A percentile compares a stretch with the other conserved stretches of the same genome.
Evolutionary conservation across 768 basidiomycete genomes (phyloP).

Genomic region (Lactarius hatsudake): DNA sequence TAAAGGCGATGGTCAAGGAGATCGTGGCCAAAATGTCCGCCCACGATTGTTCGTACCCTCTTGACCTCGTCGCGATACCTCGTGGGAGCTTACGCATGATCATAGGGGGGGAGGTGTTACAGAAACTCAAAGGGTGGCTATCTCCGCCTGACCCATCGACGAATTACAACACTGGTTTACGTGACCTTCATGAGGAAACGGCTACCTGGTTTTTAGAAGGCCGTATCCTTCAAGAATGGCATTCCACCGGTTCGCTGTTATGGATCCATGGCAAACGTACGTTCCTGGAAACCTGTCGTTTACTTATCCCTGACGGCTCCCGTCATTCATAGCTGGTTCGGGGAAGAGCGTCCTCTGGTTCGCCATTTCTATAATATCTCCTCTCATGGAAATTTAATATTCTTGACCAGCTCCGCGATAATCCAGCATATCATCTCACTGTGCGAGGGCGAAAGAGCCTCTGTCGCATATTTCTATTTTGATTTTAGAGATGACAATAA

Average conservation of each 20-base stretch:
- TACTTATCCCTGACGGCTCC: background rate
- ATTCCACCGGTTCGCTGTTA: background rate
- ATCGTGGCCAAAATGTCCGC: background rate
- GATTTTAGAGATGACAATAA: background rate
- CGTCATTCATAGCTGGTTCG: background rate
- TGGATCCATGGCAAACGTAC: background rate
- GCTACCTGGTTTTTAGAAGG: background rate
- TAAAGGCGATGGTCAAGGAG: background rate
- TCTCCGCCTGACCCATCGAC: background rate
- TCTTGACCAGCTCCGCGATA: background rate
- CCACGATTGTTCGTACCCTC: background rate
- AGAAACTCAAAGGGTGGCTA: background rate
- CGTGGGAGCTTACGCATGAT: background rate
- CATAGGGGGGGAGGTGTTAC: background rate
- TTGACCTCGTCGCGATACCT: background rate
- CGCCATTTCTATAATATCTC: background rate
- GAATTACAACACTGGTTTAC: background rate
- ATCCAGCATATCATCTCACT: background rate
- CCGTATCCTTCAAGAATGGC: background rate
- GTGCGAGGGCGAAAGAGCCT: background rate
- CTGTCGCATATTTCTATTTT: background rate
- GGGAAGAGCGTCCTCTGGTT: background rate
- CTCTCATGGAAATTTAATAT: background rate
- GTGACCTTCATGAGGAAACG: background rate
- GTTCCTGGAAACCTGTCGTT: background rate